These are phyloP conservation scores for Moniliella sp. DNA, from an alignment of 1,284 basidiomycete species.

Conservation along the genomic window DNA sequence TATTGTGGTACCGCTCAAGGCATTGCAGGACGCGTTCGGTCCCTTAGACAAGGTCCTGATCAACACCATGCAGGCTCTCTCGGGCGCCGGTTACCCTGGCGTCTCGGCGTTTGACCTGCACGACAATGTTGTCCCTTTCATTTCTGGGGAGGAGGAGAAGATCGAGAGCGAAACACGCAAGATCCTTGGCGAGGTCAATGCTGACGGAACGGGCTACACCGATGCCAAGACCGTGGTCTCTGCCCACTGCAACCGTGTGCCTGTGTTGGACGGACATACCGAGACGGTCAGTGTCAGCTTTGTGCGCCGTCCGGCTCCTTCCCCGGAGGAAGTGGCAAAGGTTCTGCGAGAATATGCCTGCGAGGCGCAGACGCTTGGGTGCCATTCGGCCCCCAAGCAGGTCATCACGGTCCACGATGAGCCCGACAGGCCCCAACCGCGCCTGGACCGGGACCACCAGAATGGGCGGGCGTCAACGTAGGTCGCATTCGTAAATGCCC, in stretches of 20 bases:
- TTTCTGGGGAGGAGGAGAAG: conserved; percentile 67
- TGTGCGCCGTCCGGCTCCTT: conserved; percentile 54
- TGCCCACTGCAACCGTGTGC: conserved; percentile 74
- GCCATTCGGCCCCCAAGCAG: conserved; percentile 64
- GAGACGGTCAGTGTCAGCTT: conserved; percentile 74
- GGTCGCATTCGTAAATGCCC: conserved; percentile 72
- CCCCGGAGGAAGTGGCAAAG: conserved; percentile 64
- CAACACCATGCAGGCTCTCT: conserved; percentile 93
- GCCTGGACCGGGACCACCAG: conserved; percentile 73
- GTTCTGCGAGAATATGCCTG: conserved; percentile 55
- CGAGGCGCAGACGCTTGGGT: conserved; percentile 55
- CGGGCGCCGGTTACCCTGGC: conserved; percentile 87
- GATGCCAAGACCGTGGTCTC: conserved; percentile 64
- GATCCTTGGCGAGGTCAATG: conserved; percentile 50
- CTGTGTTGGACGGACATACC: conserved; percentile 76
- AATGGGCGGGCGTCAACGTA: conserved; percentile 78
- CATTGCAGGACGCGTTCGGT: conserved; percentile 75
- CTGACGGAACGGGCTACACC: conserved; percentile 8
- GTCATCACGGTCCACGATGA: conserved; percentile 83
- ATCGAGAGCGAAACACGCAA: conserved; percentile 96
- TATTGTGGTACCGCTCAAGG: conserved; percentile 70
- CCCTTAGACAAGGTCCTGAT: conserved; percentile 72
- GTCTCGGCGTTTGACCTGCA: conserved; percentile 72
- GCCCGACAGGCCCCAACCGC: conserved; percentile 74
- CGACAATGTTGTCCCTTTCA: conserved; percentile 89